These are phyloP conservation scores for Phaeotremella skinneri DNA, from an alignment of 768 basidiomycete species.

Conservation along the genomic window DNA sequence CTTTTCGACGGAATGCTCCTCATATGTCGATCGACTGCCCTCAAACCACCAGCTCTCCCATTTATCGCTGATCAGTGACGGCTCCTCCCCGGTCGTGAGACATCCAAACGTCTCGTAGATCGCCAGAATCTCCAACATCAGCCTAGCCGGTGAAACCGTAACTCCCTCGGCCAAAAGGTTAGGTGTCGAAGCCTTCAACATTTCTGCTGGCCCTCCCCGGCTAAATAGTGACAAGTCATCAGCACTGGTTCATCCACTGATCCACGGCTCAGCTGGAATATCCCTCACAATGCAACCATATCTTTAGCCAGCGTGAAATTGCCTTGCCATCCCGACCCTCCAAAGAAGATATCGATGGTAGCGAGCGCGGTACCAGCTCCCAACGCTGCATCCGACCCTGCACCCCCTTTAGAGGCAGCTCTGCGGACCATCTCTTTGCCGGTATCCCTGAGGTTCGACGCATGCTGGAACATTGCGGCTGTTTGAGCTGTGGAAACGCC, in stretches of 20 bases:
- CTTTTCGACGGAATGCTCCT: conserved; percentile 55
- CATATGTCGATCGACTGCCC: conserved; percentile 49
- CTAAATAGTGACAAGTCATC: no score
- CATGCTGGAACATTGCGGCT: conserved; percentile 52
- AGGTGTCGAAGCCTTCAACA: conserved; percentile 44
- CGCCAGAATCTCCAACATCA: conserved; percentile 56
- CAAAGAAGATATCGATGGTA: conserved; percentile 55
- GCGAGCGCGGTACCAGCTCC: conserved; percentile 43
- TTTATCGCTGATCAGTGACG: conserved; percentile 50
- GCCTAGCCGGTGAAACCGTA: conserved; percentile 50
- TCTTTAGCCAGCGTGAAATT: conserved; percentile 54
- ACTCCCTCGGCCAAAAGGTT: conserved; percentile 39
- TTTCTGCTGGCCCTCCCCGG: conserved; percentile 54
- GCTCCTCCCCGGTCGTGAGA: conserved; percentile 52
- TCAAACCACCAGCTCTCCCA: conserved; percentile 55
- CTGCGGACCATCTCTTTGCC: conserved; percentile 51
- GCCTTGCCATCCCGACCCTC: conserved; percentile 53
- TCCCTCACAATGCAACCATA: conserved; percentile 53
- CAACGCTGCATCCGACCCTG: conserved; percentile 36
- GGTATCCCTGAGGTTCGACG: conserved; percentile 50
- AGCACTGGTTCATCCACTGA: not conserved
- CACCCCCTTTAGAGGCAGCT: conserved; percentile 44
- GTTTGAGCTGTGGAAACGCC: conserved; percentile 35
- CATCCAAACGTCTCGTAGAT: conserved; percentile 56
- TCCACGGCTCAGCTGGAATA: not conserved